Evolutionary conservation across 495 filamentous ascomycete genomes (phyloP), one percentile per base, ranked within the genome.

Genomic region (Parmelia sp.): DNA sequence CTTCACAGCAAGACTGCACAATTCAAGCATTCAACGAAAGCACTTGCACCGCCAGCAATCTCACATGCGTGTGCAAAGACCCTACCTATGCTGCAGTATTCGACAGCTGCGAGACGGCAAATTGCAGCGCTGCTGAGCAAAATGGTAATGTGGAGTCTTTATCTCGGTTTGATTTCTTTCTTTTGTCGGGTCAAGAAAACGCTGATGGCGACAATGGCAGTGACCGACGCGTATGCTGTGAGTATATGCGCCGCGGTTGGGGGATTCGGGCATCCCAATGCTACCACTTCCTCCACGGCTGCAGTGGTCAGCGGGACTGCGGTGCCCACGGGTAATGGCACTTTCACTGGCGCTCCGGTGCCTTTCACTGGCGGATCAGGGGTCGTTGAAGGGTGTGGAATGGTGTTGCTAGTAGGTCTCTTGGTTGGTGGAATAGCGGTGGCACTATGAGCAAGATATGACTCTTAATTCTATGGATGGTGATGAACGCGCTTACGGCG

Each of bases 1-100:
- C 2, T 21, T 23, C 7, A 21, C 21, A 55, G 51, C 51, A 55
- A 21, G 2, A 9, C 14, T 55, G 51, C 29, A 33, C 27, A 15
- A 15, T 55, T 35, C 29, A 55, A 55, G 51, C 51, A 27, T 55
- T 33, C 51, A 55, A 21, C 17, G 17, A 55, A 33, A 55, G 51
- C 15, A 55, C 0, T 25, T 55, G 51, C 51, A 15, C 27, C 1
- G 49, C 49, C 14, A n/a, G 6, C 51, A 55, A 55, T 19, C 49
- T 17, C 49, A 31, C 49, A 17, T 53, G 49, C 49, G 47, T 29
- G 25, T 51, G 47, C 47, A 29, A 51, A n/a, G 23, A 51, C 49
- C 27, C 25, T 12, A 31, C 27, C 25, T 53, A 53, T 31, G 51
- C 51, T 33, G 14, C 27, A 55, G 29, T 33, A 8, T 31, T 55